phyloP scores from a whole-genome alignment of 1,284 basidiomycete genomes.

The Naganishia sp. region DNA sequence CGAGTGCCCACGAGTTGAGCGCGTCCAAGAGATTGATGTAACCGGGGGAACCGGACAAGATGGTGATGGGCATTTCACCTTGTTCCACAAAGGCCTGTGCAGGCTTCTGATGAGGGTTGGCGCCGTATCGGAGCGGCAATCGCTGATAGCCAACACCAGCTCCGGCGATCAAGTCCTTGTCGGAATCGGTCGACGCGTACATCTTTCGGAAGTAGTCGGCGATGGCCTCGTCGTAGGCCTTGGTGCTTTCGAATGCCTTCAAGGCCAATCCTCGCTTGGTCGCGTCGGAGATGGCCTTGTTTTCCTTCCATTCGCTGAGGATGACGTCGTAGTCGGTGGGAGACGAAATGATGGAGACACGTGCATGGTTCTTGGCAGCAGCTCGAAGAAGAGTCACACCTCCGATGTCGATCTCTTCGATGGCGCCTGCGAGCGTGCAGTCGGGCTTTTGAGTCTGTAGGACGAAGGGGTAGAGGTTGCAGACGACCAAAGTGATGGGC shows the following conservation, averaged over 20 bases:
- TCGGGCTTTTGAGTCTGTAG: conserved; percentile 84
- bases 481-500: conserved; percentile 91
- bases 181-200: conserved; percentile 77
- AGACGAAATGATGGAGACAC: conserved; percentile 88
- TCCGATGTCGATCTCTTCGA: conserved; percentile 99
- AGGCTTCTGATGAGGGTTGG: conserved; percentile 98
- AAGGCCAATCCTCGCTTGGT: conserved; percentile 81
- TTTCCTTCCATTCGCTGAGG: conserved; percentile 69
- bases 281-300: conserved; percentile 68
- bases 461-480: conserved; percentile 98
- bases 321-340: conserved; percentile 90
- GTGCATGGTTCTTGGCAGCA: conserved; percentile 97
- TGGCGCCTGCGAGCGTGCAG: conserved; percentile 86
- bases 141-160: conserved; percentile 69
- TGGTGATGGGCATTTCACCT: conserved; percentile 91
- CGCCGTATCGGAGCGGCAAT: conserved; percentile 87
- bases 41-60: conserved; percentile 89
- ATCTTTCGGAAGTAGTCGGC: conserved; percentile 95
- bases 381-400: conserved; percentile 97
- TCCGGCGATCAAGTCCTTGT: conserved; percentile 65
- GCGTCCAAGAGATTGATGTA: conserved; percentile 99
- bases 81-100: conserved; percentile 93
- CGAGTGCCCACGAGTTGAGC: conserved; percentile 94
- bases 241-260: conserved; percentile 97
- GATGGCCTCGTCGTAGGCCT: conserved; percentile 92